Conservation (phyloP, 2,329 filamentous ascomycete species). For the Phaeoacremonium minimum region DNA sequence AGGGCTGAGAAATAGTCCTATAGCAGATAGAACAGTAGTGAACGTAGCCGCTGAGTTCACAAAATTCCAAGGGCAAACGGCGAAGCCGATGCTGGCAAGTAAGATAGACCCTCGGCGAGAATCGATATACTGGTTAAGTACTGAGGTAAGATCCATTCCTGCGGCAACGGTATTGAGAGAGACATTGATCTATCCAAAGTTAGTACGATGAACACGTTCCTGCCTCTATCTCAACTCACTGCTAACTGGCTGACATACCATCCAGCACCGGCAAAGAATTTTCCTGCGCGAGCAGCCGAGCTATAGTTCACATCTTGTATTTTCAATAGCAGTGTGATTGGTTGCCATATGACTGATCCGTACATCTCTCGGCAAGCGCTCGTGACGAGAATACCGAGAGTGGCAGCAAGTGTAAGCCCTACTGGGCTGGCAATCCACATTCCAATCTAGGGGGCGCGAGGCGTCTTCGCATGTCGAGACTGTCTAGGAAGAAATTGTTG, state of each 20-base stretch:
- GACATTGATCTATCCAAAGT: slow-evolving; percentile 8
- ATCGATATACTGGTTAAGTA: slow-evolving; percentile 10
- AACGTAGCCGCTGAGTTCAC: slow-evolving; percentile 12
- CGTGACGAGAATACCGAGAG: slow-evolving; percentile 7
- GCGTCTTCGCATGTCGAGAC: slow-evolving; percentile 5
- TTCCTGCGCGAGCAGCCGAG: slow-evolving; percentile 7
- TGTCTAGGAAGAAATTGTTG: too few relatives aligned
- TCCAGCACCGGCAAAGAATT: slow-evolving; percentile 10
- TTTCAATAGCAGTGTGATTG: slow-evolving; percentile 6
- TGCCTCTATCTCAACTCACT: too few relatives aligned
- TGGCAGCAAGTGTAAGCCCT: slow-evolving; percentile 2
- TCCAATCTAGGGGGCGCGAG: slow-evolving; percentile 1
- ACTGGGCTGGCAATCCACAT: slow-evolving; percentile 5
- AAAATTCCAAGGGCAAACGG: slow-evolving; percentile 12
- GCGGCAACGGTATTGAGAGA: slow-evolving; percentile 10
- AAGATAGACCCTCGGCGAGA: slow-evolving; percentile 9
- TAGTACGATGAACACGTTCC: too few relatives aligned
- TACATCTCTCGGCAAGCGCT: slow-evolving; percentile 7
- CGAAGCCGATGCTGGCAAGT: slow-evolving; percentile 10
- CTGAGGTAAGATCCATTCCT: slow-evolving; percentile 13
- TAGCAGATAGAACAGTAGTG: slow-evolving; percentile 13
- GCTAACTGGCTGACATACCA: slow-evolving; percentile 10
- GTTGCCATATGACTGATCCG: slow-evolving; percentile 8
- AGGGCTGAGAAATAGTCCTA: slow-evolving; percentile 15
- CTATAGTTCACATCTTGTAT: slow-evolving; percentile 7